Percentiles rank a stretch among this genome's conserved stretches.
These are phyloP conservation scores for Cyberlindnera americana DNA, from an alignment of 805 yeast genomes.

Conservation along the genomic window DNA sequence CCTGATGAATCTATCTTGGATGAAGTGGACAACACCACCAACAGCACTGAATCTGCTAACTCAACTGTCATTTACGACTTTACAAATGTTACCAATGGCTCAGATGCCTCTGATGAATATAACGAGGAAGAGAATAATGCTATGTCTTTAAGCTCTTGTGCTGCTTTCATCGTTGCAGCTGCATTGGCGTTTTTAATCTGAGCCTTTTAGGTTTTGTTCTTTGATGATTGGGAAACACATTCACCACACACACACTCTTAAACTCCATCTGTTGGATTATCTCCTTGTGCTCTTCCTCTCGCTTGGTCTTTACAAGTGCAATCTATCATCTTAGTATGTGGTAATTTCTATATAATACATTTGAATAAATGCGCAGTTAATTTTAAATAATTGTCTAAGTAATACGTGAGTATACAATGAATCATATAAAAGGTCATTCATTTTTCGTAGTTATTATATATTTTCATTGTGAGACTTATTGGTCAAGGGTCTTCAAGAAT, in stretches of 20 bases:
- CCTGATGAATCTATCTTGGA: conserved; percentile 3
- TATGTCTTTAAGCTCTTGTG: conserved; percentile 8
- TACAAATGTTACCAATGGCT: conserved; percentile 4
- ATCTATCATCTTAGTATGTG: background rate
- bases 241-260: background rate
- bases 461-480: background rate
- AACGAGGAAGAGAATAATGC: conserved; percentile 10
- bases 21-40: too few species aligned
- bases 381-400: background rate
- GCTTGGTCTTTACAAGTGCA: background rate
- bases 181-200: conserved; percentile 7
- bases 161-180: conserved; percentile 5
- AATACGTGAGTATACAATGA: background rate
- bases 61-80: too few species aligned
- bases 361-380: background rate
- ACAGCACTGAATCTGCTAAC: too few species aligned
- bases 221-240: background rate
- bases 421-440: background rate
- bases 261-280: background rate
- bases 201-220: background rate
- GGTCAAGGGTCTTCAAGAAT: conserved; percentile 22
- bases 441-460: background rate
- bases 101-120: conserved; percentile 1
- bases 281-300: conserved; percentile 1
- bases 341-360: background rate